A percentile compares a stretch with the other conserved stretches of the same genome.
phyloP scores from a whole-genome alignment of 768 basidiomycete species.

The Paxillus ammoniavirescens region DNA sequence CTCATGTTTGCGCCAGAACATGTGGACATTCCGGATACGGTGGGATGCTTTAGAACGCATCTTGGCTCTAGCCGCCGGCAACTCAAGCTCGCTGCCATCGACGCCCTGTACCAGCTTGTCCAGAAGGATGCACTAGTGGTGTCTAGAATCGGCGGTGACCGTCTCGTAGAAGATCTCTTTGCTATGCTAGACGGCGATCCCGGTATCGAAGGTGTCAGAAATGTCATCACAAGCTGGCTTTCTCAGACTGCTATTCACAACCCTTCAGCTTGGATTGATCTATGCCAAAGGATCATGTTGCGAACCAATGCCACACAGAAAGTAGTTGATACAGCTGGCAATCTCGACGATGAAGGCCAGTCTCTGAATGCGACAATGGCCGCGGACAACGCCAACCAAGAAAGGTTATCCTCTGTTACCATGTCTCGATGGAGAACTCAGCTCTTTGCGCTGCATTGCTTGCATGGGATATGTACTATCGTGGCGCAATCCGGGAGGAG shows the following conservation, averaged over 20 bases:
- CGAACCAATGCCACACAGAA: slow-evolving; percentile 85
- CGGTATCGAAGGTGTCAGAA: slow-evolving; percentile 87
- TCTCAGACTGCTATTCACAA: slow-evolving; percentile 91
- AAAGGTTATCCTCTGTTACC: slow-evolving; percentile 36
- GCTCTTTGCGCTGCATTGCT: slow-evolving; percentile 87
- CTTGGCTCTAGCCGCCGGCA: slow-evolving; percentile 80
- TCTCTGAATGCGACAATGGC: slow-evolving; percentile 69
- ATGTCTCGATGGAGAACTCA: slow-evolving; percentile 96
- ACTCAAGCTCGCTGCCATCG: slow-evolving; percentile 91
- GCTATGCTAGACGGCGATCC: slow-evolving; percentile 94
- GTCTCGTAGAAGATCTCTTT: slow-evolving; percentile 91
- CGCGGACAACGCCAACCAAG: slow-evolving; percentile 25
- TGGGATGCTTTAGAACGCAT: slow-evolving; percentile 74
- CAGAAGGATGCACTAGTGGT: slow-evolving; percentile 91
- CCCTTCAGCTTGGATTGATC: slow-evolving; percentile 96
- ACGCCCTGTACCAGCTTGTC: slow-evolving; percentile 94
- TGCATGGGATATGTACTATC: slow-evolving; percentile 84
- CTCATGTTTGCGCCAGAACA: slow-evolving; percentile 92
- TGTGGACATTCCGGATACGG: slow-evolving; percentile 76
- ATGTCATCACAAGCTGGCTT: slow-evolving; percentile 93
- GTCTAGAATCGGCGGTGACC: slow-evolving; percentile 92
- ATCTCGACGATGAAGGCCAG: slow-evolving; percentile 89
- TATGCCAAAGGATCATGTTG: slow-evolving; percentile 97
- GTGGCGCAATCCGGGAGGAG: slow-evolving; percentile 68
- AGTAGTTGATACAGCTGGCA: slow-evolving; percentile 58